Evolutionary conservation across 352 stramenopile species (phyloP), one percentile per base, ranked within the genome.

Genomic region (Phytophthora sp.): DNA sequence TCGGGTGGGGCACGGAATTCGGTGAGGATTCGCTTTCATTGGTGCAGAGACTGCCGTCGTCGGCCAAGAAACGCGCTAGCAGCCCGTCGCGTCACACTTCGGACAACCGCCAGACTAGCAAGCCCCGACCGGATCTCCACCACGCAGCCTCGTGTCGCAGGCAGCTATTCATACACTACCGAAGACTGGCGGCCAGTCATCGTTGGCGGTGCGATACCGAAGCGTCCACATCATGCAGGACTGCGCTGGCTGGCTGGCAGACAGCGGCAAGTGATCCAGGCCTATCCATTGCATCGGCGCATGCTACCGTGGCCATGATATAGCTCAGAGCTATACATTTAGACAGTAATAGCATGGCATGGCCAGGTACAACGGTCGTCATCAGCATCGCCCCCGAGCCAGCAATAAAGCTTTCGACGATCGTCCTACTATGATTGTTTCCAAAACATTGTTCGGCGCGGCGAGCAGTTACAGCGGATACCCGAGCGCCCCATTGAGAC

Each of bases 21-120:
- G 61, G 49, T 71, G 61, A 30, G 51, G 53, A 49, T 57, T 42
- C 44, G 39, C 21, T 61, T 15, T 24, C 36, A 57, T 26, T 52
- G 31, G 56, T 67, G 41, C 46, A 74, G 42, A 74, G 54, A 74
- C 50, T 58, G 50, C 42, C 38, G 21, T 27, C 49, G 49, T 61
- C 44, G 42, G 51, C 26, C 30, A 67, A 73, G 64, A 69, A 64
- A 73, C 59, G 53, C 65, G 27, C 13, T 50, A 18, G 39, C 20
- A 61, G 46, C 51, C 53, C 49, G 66, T 70, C 60, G 56, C 61
- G 66, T 67, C 66, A 63, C 64, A 72, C 47, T 52, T 66, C 24
- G 56, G 38, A 56, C 61, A 65, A 69, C 62, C 54, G n/a, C 7
- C 18, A 67, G 21, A 54, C 63, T 47, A 21, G 49, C 47, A 63